These are phyloP conservation scores for Gossypium arboreum DNA, from an alignment of 345 rosid genomes.

Conservation along the genomic window DNA sequence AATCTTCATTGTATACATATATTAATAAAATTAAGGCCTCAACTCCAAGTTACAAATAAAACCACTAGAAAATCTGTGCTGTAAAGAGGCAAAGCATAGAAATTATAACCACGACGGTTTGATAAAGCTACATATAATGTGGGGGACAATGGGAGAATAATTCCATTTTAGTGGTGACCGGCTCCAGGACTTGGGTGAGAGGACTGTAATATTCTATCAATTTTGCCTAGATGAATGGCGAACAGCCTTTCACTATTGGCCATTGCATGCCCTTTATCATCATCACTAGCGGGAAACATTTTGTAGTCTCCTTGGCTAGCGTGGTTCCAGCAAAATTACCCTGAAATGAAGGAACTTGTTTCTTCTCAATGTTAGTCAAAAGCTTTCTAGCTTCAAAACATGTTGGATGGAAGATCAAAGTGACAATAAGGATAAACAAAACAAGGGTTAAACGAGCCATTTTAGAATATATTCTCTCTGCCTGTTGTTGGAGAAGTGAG, in stretches of 20 bases:
- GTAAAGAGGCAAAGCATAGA: neutral
- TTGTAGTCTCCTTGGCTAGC: neutral
- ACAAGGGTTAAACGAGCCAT: too few relatives aligned
- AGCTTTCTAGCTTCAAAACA: too few relatives aligned
- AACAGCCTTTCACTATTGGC: neutral
- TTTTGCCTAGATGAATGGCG: neutral
- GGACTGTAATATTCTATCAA: neutral
- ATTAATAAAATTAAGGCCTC: neutral
- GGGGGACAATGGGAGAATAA: neutral
- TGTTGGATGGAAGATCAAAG: too few relatives aligned
- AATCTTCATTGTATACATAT: neutral
- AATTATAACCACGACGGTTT: neutral
- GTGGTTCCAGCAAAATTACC: neutral
- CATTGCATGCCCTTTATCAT: neutral
- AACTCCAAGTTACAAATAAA: too few relatives aligned
- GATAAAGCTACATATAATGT: neutral
- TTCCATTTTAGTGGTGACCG: neutral
- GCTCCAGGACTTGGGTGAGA: slow-evolving; percentile 2
- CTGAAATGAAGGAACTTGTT: neutral
- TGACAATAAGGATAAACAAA: too few relatives aligned
- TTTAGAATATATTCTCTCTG: too few relatives aligned
- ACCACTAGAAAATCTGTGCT: too few relatives aligned
- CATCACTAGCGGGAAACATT: neutral
- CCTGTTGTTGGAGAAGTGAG: too few relatives aligned
- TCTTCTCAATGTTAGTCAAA: neutral